Conservation (phyloP, 1,284 basidiomycete species). For the Stereum hirsutum region DNA sequence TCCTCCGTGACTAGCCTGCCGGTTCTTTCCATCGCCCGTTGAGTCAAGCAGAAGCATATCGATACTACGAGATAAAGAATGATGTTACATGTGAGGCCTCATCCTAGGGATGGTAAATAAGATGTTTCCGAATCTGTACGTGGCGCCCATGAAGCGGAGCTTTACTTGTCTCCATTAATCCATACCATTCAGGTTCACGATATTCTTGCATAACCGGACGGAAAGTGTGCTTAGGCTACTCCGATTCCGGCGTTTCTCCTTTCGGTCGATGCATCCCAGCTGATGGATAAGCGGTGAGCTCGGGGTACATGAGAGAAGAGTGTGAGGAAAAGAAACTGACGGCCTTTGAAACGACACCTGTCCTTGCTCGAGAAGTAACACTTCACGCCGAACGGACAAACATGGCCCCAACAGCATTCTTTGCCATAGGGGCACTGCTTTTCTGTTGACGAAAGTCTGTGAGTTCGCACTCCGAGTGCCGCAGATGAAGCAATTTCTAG, state of each 20-base stretch:
- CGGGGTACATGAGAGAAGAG: neutral
- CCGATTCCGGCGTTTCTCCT: constrained; percentile 4
- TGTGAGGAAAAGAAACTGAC: constrained; percentile 29
- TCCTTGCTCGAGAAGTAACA: constrained; percentile 35
- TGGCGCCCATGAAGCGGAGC: too few relatives aligned
- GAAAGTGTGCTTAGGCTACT: too few relatives aligned
- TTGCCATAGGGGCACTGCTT: constrained; percentile 62
- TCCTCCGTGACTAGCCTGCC: too few relatives aligned
- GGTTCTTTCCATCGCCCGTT: too few relatives aligned
- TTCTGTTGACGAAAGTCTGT: constrained; percentile 32
- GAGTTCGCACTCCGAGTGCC: neutral
- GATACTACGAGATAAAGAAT: too few relatives aligned
- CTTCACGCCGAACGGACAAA: constrained; percentile 69
- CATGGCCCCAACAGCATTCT: constrained; percentile 71
- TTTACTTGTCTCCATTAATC: too few relatives aligned
- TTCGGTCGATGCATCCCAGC: constrained; percentile 14
- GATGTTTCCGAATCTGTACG: too few relatives aligned
- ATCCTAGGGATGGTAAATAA: too few relatives aligned
- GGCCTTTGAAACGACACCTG: constrained; percentile 79
- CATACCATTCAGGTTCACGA: too few relatives aligned
- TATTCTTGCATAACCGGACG: too few relatives aligned
- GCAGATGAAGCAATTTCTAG: constrained; percentile 6
- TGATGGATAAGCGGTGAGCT: constrained; percentile 5
- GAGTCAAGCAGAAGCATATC: too few relatives aligned
- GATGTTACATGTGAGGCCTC: too few relatives aligned